phyloP scores from a whole-genome alignment of 305 asterid genomes.

The Vinca major region DNA sequence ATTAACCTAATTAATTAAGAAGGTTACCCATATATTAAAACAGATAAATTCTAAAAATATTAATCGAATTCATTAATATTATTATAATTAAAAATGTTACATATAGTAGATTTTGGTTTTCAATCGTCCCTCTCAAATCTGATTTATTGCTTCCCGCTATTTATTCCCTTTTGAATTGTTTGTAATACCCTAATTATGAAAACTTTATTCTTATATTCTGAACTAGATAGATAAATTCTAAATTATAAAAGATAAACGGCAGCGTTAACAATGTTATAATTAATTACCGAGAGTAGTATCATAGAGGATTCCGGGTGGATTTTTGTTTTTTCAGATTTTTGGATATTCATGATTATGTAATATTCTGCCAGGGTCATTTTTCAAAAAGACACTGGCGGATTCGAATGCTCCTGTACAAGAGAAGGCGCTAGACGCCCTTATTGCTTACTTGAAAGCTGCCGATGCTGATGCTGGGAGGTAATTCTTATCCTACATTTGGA shows the following conservation, averaged over 20 bases:
- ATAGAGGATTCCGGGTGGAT: conserved; percentile 24
- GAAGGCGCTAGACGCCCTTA: conserved; percentile 96
- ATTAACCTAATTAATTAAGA: too few relatives aligned
- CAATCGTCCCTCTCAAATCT: conserved; percentile 1
- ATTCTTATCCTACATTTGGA: neutral
- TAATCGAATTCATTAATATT: too few relatives aligned
- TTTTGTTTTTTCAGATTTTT: conserved; percentile 17
- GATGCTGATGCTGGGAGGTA: conserved; percentile 96
- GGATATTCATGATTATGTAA: neutral
- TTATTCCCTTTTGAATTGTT: conserved; percentile 9
- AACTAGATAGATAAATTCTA: too few relatives aligned
- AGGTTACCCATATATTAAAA: too few relatives aligned
- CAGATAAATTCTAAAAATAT: too few relatives aligned
- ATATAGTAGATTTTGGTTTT: too few relatives aligned
- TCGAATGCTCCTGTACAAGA: conserved; percentile 98
- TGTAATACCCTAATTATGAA: conserved; percentile 9
- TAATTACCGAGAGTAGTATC: too few relatives aligned
- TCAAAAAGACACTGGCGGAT: conserved; percentile 76
- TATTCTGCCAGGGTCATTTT: conserved; percentile 54
- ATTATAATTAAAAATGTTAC: too few relatives aligned
- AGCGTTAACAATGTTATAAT: too few relatives aligned
- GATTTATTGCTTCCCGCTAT: conserved; percentile 16
- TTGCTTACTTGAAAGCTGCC: conserved; percentile 83
- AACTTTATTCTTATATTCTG: too few relatives aligned
- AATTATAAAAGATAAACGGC: too few relatives aligned